phyloP scores from a whole-genome alignment of 495 filamentous ascomycete genomes.

The Penicillium parvum region DNA sequence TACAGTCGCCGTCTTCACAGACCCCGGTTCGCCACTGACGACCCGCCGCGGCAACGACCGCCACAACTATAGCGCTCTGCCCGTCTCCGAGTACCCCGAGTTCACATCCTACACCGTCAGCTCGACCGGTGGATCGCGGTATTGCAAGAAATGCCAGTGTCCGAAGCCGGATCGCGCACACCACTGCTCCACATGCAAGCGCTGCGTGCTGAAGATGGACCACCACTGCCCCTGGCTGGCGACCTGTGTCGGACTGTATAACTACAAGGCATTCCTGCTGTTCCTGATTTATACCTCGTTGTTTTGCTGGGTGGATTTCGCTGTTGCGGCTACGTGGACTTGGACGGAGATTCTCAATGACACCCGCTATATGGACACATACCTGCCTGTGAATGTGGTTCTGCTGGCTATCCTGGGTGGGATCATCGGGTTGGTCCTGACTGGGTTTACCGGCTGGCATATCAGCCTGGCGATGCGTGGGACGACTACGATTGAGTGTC shows the following conservation, averaged over 20 bases:
- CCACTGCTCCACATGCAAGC: slow-evolving; percentile 89
- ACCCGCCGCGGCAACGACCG: slow-evolving; percentile 27
- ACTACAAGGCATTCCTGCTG: slow-evolving; percentile 92
- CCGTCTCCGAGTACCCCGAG: slow-evolving; percentile 54
- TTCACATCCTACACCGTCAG: slow-evolving; percentile 82
- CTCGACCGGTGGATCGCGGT: slow-evolving; percentile 76
- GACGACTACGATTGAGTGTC: slow-evolving; percentile 88
- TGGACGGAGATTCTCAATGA: slow-evolving; percentile 72
- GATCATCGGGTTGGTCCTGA: slow-evolving; percentile 84
- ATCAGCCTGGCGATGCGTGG: slow-evolving; percentile 71
- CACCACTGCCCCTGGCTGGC: slow-evolving; percentile 99
- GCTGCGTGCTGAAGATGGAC: slow-evolving; percentile 98
- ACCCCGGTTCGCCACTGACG: slow-evolving; percentile 68
- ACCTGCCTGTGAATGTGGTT: slow-evolving; percentile 88
- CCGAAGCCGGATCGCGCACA: slow-evolving; percentile 94
- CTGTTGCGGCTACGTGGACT: slow-evolving; percentile 67
- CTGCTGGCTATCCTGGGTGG: slow-evolving; percentile 80
- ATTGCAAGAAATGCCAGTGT: slow-evolving; percentile 94
- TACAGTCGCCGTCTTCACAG: slow-evolving; percentile 85
- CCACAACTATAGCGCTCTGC: slow-evolving; percentile 58
- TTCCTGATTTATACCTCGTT: slow-evolving; percentile 89
- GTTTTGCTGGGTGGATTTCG: slow-evolving; percentile 81
- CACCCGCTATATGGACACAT: slow-evolving; percentile 55
- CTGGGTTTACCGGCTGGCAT: slow-evolving; percentile 92
- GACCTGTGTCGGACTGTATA: slow-evolving; percentile 87